Base-by-base conservation (phyloP, 192 early-diverging fungal genomes). In the Backusella macrospora region DNA sequence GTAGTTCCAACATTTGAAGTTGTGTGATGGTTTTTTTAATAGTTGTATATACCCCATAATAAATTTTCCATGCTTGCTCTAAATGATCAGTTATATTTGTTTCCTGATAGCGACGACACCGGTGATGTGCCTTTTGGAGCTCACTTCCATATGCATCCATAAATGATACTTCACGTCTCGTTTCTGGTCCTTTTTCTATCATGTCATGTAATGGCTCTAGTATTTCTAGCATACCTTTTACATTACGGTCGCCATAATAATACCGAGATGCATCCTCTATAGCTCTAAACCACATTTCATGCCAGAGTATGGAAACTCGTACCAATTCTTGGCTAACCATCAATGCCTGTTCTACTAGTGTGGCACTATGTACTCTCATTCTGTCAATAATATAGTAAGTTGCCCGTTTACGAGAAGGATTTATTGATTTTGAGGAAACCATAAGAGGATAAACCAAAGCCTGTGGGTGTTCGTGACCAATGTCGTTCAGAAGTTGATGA, bases 281-380 rank as follows among this genome's bases (percentile, higher is more conserved):
- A 1, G 92, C 95, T 71, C 98, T 95, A 63, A 93, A 90, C 98
- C 98, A 99, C 93, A 96, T 93, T 82, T 99, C 98, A 59, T 96
- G 93, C 92, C 96, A 96, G 38, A 97, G 77, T 73, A 98, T 93
- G 6, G 98, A 94, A 7, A 97, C 93, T 15, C 97, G 90, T 71
- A 99, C 97, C n/a, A 99, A 87, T 76, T 99, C 98, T 79, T 96
- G 92, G 76, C 93, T 95, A 34, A 99, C 97, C 26, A 99, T 79
- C 16, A 97, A 80, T 12, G 96, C 97, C 85, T 96, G 95, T 55
- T 97, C 93, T 7, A 99, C 96, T 63, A 99, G 84, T 26, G 82
- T 73, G 5, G 96, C 86, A 67, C 90, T 91, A 78, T 95, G 89
- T 42, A 91, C 84, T 13, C 93, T 81, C 88, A 99, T 92, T 76